Percentiles rank a stretch among this genome's conserved stretches.
These are phyloP conservation scores for Halteria grandinella DNA, from an alignment of 73 alveolate genomes.

Conservation along the genomic window DNA sequence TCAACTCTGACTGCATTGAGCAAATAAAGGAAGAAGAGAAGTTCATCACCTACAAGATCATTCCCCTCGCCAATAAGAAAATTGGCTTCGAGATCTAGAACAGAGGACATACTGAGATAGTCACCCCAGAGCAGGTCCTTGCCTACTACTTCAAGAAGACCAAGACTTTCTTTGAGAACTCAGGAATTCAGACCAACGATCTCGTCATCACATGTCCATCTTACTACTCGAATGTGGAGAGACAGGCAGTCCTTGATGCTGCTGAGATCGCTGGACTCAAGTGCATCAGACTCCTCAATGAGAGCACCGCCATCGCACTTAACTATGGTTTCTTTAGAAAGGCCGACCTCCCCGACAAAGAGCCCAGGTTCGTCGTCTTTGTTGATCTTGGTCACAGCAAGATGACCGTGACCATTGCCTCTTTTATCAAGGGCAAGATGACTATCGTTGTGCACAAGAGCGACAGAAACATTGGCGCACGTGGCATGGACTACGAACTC, in stretches of 20 bases:
- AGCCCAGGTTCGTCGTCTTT: constrained; percentile 91
- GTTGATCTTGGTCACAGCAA: constrained; percentile 97
- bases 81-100: constrained; percentile 71
- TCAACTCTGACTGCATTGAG: constrained; percentile 72
- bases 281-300: constrained; percentile 92
- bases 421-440: constrained; percentile 86
- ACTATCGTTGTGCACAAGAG: constrained; percentile 81
- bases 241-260: constrained; percentile 96
- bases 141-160: constrained; percentile 76
- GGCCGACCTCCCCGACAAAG: constrained; percentile 84
- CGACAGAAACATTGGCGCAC: constrained; percentile 96
- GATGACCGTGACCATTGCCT: constrained; percentile 87
- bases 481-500: constrained; percentile 91
- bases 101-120: constrained; percentile 64
- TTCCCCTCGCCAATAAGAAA: constrained; percentile 60
- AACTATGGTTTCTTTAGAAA: constrained; percentile 97
- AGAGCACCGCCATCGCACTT: constrained; percentile 96
- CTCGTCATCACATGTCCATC: constrained; percentile 89
- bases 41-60: constrained; percentile 73
- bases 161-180: constrained; percentile 63
- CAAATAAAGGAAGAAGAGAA: constrained; percentile 77
- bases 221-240: constrained; percentile 89
- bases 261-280: constrained; percentile 86
- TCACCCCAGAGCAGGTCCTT: constrained; percentile 86
- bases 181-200: constrained; percentile 73